These are phyloP conservation scores for Vaccinium macrocarpon DNA, from an alignment of 148 eudicot genomes.

Conservation along the genomic window DNA sequence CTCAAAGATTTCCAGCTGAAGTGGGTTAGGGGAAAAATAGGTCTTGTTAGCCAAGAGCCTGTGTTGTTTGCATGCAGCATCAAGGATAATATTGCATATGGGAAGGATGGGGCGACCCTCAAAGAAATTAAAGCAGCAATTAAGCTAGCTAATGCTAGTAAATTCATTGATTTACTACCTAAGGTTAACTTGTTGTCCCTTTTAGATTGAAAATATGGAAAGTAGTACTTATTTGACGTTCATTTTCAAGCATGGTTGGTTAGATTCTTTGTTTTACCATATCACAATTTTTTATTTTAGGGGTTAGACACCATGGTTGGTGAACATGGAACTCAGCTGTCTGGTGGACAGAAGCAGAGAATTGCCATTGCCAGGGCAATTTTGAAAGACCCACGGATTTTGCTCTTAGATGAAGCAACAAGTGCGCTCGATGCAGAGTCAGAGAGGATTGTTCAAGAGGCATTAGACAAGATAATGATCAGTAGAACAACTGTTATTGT, in stretches of 20 bases:
- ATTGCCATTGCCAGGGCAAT: constrained; percentile 63
- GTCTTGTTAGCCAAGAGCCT: too few relatives aligned
- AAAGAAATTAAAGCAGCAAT: constrained; percentile 52
- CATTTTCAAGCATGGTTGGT: background rate
- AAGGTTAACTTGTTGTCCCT: constrained; percentile 31
- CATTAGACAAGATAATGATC: constrained; percentile 70
- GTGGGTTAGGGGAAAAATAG: too few relatives aligned
- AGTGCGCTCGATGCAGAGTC: constrained; percentile 71
- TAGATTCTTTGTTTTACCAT: background rate
- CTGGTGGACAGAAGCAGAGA: background rate
- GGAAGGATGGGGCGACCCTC: constrained; percentile 30
- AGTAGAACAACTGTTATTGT: constrained; percentile 75
- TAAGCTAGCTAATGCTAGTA: constrained; percentile 63
- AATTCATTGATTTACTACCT: constrained; percentile 60
- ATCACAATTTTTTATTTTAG: constrained; percentile 18
- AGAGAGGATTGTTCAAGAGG: constrained; percentile 76
- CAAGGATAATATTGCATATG: too few relatives aligned
- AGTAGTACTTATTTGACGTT: too few relatives aligned
- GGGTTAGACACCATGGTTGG: constrained; percentile 84
- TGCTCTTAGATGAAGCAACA: constrained; percentile 86
- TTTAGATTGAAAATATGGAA: too few relatives aligned
- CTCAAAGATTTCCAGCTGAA: too few relatives aligned
- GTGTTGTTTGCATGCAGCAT: too few relatives aligned
- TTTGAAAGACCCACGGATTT: constrained; percentile 67
- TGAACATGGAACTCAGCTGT: constrained; percentile 66